phyloP scores from a whole-genome alignment of 2,329 filamentous ascomycete species.

The Cadophora gregata region DNA sequence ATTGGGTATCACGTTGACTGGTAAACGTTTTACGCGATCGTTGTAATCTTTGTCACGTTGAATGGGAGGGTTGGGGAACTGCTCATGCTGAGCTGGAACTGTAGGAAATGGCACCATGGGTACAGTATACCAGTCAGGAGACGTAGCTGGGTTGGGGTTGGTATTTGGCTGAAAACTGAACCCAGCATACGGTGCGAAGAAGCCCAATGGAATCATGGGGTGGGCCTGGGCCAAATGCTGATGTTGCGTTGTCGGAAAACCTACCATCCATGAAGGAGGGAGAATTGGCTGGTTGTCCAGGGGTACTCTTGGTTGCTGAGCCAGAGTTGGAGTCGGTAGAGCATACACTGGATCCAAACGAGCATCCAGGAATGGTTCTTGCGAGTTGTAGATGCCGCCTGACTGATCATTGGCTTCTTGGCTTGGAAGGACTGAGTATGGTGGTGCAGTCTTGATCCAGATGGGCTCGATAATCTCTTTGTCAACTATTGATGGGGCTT shows the following conservation, averaged over 20 bases:
- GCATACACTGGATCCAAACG: neutral
- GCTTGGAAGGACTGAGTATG: neutral
- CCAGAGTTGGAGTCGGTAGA: neutral
- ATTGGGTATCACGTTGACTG: neutral
- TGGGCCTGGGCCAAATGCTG: neutral
- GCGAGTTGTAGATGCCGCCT: neutral
- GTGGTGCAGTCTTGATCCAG: conserved; percentile 21
- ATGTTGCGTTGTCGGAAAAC: neutral
- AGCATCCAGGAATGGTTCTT: neutral
- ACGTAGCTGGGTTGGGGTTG: neutral
- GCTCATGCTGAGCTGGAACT: neutral
- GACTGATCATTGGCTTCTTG: neutral
- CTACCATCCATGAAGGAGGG: conserved; percentile 12
- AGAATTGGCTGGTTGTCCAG: neutral
- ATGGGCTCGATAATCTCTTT: conserved; percentile 19
- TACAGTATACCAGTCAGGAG: conserved; percentile 9
- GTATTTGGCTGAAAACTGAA: neutral
- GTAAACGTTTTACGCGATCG: neutral
- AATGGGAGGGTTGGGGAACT: neutral
- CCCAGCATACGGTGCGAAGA: neutral
- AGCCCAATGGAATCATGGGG: neutral
- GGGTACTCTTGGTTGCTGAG: neutral
- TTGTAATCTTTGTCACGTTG: neutral
- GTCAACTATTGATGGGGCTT: neutral
- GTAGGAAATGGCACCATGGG: neutral